Base-by-base conservation (phyloP, 73 alveolate species). In the Paraurostyla sp. region DNA sequence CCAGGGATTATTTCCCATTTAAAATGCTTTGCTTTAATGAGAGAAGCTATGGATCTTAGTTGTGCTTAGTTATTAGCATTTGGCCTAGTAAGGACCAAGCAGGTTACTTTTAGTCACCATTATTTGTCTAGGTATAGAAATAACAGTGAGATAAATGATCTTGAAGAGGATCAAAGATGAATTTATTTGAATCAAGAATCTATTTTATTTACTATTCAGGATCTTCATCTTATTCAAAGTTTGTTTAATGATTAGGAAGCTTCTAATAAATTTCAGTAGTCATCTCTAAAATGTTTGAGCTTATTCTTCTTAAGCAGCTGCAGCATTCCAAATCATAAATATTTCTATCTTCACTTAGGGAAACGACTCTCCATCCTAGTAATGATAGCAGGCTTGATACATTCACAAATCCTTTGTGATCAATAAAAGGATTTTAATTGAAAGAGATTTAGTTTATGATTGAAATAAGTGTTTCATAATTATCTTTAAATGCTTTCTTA, bases 291-390 rank as follows among this genome's bases (percentile, higher is more conserved):
- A 65, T 65, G 32, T 11, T 1, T 36, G 25, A 38, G 13, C 16
- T 11, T 38, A 65, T 38, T 38, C 13, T 1, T 22, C 46, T 65
- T 0, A 22, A 15, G 42, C 82, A 65, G 38, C 13, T 38, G 11
- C 56, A 38, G 58, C 82, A 65, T 38, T 65, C 82, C 6, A 65
- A 22, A 16, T 3, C 9, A 38, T 38, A 18, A 6, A 16, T 65
- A 38, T 65, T 30, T 18, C 13, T 32, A 38, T 16, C 9, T 35
- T 65, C 58, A 38, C 41, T n/a, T n/a, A n/a, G n/a, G n/a, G n/a
- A 13, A 3, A 65, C 82, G 6, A 32, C 9, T 65, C 82, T 65
- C 82, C 82, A 65, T 0, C 82, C 82, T 38, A 65, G 41, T 13
- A 65, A 13, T 1, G 54, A 3, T 9, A 38, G 41, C 13, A 65